A percentile compares a stretch with the other conserved stretches of the same genome.
Evolutionary conservation across 148 eudicot species (phyloP).

Genomic region (Silene uniflora): DNA sequence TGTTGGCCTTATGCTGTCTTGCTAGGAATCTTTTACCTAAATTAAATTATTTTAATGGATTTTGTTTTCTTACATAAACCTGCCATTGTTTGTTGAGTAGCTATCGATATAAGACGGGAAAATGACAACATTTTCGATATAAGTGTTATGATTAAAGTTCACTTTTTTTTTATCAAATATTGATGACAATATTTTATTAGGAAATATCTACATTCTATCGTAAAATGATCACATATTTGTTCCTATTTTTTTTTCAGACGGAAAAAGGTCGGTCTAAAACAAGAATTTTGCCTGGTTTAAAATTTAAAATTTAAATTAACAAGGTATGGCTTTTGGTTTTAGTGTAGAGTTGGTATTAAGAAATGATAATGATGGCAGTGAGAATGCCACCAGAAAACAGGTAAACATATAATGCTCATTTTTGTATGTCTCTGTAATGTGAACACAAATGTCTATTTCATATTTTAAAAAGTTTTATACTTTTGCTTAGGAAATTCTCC

Average conservation of each 20-base stretch:
- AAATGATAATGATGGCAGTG: constrained; percentile 20
- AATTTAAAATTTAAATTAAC: constrained; percentile 13
- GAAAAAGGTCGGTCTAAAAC: too few relatives aligned
- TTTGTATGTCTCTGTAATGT: constrained; percentile 3
- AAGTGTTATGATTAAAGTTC: too few relatives aligned
- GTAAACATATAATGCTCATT: constrained; percentile 2
- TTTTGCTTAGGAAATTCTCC: not conserved
- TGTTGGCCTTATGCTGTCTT: constrained; percentile 32
- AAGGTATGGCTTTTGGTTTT: constrained; percentile 23
- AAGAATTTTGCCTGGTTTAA: too few relatives aligned
- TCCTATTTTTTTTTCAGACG: too few relatives aligned
- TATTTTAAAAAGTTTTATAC: not conserved
- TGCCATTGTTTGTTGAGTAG: constrained; percentile 23
- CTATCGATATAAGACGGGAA: too few relatives aligned
- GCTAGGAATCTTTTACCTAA: constrained; percentile 27
- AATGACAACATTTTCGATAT: too few relatives aligned
- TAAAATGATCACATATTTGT: too few relatives aligned
- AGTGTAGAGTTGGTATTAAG: constrained; percentile 17
- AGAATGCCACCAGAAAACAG: constrained; percentile 20
- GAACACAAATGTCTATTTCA: not conserved
- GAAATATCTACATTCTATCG: too few relatives aligned
- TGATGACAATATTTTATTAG: too few relatives aligned
- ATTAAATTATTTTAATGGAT: constrained; percentile 18
- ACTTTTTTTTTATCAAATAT: too few relatives aligned
- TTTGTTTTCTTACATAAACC: constrained; percentile 25